Evolutionary conservation across 208 protist species (phyloP), one percentile per base, ranked within the genome.

Genomic region (Crithidia expoeki): DNA sequence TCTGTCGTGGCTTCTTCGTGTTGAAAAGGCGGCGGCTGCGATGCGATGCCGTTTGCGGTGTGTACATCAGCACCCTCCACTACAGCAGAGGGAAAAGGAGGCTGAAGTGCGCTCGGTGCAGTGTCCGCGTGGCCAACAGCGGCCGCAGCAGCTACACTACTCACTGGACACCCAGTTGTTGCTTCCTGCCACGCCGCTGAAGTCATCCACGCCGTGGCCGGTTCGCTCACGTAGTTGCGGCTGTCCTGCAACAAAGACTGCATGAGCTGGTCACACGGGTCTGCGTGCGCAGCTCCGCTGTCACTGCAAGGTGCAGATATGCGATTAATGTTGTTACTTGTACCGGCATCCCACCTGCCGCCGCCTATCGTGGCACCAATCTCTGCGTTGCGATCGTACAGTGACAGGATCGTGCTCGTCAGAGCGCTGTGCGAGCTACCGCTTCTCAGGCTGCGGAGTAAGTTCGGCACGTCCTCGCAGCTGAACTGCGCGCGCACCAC

Each of bases 151-250:
- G 32, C 57, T 19, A 50, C 25, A 16, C 5, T 23, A 27, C 34
- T 23, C 2, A 47, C 28, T 1, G 42, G 28, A 49, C 7, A 36
- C n/a, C 56, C 60, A 2, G 33, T 57, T 12, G 72, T 72, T 10
- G 65, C 72, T 19, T 52, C 56, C 21, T 32, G 38, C 72, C 72
- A 77, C 33, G 72, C 72, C 44, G 58, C 72, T 1, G 56, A 47
- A 56, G 72, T 77, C 72, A 77, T 71, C 72, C 72, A 77, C 50
- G 72, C 64, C 28, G 64, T 72, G 2, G 72, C n/a, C 30, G 72
- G 72, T 42, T 71, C 72, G 2, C 10, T 10, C 30, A 77, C 36
- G 32, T 67, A 38, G 63, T 23, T 56, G 50, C 64, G 72, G 38
- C 21, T 58, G 49, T 77, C 72, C 59, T 77, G 72, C 30, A 77